Conservation (phyloP, 805 yeast species). For the Candida fluviatilis region DNA sequence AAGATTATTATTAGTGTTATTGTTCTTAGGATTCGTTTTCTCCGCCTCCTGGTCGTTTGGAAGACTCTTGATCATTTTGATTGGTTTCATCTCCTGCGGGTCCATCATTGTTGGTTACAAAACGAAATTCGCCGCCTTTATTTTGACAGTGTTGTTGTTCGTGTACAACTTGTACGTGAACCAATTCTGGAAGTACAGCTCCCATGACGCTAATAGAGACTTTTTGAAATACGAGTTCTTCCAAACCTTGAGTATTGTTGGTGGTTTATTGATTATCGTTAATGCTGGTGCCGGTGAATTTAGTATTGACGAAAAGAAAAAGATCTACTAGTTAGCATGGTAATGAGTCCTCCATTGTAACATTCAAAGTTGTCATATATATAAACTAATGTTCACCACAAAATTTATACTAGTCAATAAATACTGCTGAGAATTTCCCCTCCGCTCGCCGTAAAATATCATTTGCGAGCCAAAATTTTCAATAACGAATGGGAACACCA, state of each 20-base stretch:
- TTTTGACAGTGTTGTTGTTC: conserved; percentile 63
- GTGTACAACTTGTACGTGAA: conserved; percentile 75
- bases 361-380: too few relatives aligned
- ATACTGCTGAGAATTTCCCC: too few relatives aligned
- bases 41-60: conserved; percentile 69
- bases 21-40: conserved; percentile 81
- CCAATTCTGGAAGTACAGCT: conserved; percentile 81
- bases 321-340: conserved; percentile 56
- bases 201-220: conserved; percentile 76
- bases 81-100: conserved; percentile 67
- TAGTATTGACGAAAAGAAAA: conserved; percentile 92
- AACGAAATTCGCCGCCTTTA: conserved; percentile 80
- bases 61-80: conserved; percentile 57
- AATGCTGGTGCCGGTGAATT: conserved; percentile 96
- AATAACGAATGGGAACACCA: too few relatives aligned
- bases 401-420: too few relatives aligned
- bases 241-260: conserved; percentile 92
- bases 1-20: conserved; percentile 74
- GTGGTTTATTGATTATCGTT: conserved; percentile 86
- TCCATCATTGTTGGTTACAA: conserved; percentile 89
- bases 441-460: too few relatives aligned
- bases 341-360: too few relatives aligned
- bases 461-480: too few relatives aligned
- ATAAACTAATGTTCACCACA: too few relatives aligned
- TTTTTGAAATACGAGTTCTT: conserved; percentile 87